Base-by-base conservation (phyloP, 495 filamentous ascomycete species). In the Pseudomonodictys pantanalensis region DNA sequence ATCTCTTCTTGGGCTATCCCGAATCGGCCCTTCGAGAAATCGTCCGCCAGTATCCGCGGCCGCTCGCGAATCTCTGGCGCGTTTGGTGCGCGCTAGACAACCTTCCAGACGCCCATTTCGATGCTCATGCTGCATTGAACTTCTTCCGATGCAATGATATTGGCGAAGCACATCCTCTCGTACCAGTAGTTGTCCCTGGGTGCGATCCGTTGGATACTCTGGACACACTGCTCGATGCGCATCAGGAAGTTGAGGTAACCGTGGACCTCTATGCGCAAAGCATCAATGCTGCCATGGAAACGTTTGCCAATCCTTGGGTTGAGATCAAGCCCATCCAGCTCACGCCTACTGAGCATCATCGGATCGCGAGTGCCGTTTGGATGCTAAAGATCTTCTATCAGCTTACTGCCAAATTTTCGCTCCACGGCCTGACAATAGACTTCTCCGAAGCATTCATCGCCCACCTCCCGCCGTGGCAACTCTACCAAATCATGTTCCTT, bases 371-470 rank as follows among this genome's bases (percentile, higher is more conserved):
- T 25, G 22, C 23, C 25, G 33, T 56, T 11, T 45, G 15, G 23
- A 56, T 56, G n/a, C 18, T 56, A 18, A 45, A n/a, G 15, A 23
- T 56, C 8, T 56, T 26, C 39, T 25, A 56, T 46, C 52, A 56
- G 28, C 39, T 56, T 25, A 6, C 22, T 20, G 2, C 28, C 6
- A 30, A 22, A 23, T 44, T 56, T 18, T 1, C 11, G 1, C 23
- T 22, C 24, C 35, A 42, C 33, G 39, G 7, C 2, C 9, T 4
- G n/a, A 15, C 24, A 12, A 11, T 2, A 2, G 28, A 35, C 1
- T 5, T 22, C 23, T 4, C 22, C 7, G 11, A 12, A 11, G 26
- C 18, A 2, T 56, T 56, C 41, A 9, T 33, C 8, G 5, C 2
- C 10, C n/a, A 26, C 33, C 26, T 56, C 2, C 24, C 1, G 11